Evolutionary conservation across 257 asterid genomes (phyloP).

Genomic region (Pogostemon cablin): DNA sequence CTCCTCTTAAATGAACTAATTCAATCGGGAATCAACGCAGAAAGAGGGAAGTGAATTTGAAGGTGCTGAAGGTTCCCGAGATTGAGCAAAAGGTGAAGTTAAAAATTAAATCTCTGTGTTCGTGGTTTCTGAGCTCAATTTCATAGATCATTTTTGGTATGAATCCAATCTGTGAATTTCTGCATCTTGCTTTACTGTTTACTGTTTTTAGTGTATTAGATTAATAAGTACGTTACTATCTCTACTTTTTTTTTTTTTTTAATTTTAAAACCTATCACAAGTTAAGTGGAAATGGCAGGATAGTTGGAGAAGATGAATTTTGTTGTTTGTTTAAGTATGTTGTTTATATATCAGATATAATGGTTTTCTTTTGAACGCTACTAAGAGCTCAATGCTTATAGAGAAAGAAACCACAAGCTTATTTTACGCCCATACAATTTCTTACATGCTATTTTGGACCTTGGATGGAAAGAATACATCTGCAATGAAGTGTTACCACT

Average conservation of each 20-base stretch:
- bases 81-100: conserved; percentile 83
- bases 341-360: conserved; percentile 1
- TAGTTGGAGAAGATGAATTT: neutral
- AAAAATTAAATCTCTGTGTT: neutral
- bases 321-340: conserved; percentile 1
- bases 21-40: conserved; percentile 45
- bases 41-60: conserved; percentile 97
- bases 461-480: neutral
- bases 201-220: conserved; percentile 12
- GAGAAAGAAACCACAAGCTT: neutral
- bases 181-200: conserved; percentile 1
- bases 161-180: conserved; percentile 13
- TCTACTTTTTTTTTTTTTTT: neutral
- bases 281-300: neutral
- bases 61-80: conserved; percentile 94
- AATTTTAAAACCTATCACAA: conserved; percentile 10
- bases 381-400: conserved; percentile 17
- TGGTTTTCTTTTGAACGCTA: neutral
- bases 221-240: neutral
- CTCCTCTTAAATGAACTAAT: neutral
- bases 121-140: conserved; percentile 23
- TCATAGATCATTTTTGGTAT: neutral
- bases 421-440: neutral
- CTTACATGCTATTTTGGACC: conserved; percentile 1
- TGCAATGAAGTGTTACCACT: neutral